Conservation (phyloP, 345 rosid genomes). For the Orychophragmus violaceus region DNA sequence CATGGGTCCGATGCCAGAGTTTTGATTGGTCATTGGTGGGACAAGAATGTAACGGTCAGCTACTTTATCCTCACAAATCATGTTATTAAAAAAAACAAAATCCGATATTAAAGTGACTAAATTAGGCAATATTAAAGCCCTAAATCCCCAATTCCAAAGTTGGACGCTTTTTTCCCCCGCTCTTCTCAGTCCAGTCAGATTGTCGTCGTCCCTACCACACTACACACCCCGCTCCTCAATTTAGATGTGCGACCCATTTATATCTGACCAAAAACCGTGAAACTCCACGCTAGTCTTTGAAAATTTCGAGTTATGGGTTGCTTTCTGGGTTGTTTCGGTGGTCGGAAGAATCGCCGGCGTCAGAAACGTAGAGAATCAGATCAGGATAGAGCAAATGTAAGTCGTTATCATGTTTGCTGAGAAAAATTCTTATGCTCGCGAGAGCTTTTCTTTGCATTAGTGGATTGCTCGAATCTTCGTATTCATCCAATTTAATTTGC, state of each 20-base stretch:
- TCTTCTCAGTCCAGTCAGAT: constrained; percentile 5
- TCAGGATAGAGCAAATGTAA: constrained; percentile 46
- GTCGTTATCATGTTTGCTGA: neutral
- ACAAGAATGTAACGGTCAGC: constrained; percentile 55
- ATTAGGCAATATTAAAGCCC: neutral
- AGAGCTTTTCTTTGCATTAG: neutral
- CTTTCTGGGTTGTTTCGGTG: constrained; percentile 80
- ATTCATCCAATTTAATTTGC: neutral
- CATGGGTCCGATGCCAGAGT: neutral
- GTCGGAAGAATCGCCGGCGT: constrained; percentile 55
- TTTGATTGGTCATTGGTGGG: constrained; percentile 10
- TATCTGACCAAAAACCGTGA: neutral
- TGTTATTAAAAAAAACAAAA: neutral
- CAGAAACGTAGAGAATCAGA: constrained; percentile 41
- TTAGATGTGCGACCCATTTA: constrained; percentile 31
- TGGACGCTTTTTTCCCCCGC: constrained; percentile 38
- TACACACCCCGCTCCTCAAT: constrained; percentile 3
- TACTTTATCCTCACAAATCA: constrained; percentile 21
- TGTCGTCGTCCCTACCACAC: constrained; percentile 27
- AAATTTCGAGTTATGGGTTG: constrained; percentile 52
- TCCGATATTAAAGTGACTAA: neutral
- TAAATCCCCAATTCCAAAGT: constrained; percentile 25
- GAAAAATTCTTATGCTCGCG: neutral
- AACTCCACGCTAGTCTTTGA: neutral
- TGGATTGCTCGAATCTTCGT: neutral